Percentiles rank a stretch among this genome's conserved stretches.
phyloP scores from a whole-genome alignment of 495 filamentous ascomycete species.

The Tuber brumale region DNA sequence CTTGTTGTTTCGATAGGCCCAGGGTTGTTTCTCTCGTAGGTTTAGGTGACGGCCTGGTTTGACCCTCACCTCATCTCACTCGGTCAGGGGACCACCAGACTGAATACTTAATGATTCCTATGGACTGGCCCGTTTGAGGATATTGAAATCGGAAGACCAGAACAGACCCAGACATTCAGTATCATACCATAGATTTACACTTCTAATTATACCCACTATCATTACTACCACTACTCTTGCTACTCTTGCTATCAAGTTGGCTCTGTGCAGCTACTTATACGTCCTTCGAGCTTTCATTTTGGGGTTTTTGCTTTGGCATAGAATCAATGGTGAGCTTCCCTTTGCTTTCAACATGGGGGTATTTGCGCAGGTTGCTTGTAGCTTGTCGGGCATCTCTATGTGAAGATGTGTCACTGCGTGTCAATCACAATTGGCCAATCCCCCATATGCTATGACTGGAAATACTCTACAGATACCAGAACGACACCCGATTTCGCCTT shows the following conservation, averaged over 20 bases:
- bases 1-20: neutral
- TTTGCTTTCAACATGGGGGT: neutral
- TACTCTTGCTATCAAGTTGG: neutral
- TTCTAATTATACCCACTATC: neutral
- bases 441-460: neutral
- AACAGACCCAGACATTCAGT: neutral
- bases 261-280: neutral
- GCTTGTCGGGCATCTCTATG: neutral
- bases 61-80: slow-evolving; percentile 2
- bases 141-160: neutral
- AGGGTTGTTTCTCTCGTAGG: neutral
- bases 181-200: neutral
- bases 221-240: neutral
- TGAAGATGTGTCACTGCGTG: neutral
- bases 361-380: neutral
- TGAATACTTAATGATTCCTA: slow-evolving; percentile 1
- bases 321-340: neutral
- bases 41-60: neutral
- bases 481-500: neutral
- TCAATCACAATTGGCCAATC: neutral
- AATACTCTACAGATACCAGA: neutral
- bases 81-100: neutral
- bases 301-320: neutral
- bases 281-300: neutral
- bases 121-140: neutral